These are phyloP conservation scores for Xylaria longipes DNA, from an alignment of 495 filamentous ascomycete genomes.

Conservation along the genomic window DNA sequence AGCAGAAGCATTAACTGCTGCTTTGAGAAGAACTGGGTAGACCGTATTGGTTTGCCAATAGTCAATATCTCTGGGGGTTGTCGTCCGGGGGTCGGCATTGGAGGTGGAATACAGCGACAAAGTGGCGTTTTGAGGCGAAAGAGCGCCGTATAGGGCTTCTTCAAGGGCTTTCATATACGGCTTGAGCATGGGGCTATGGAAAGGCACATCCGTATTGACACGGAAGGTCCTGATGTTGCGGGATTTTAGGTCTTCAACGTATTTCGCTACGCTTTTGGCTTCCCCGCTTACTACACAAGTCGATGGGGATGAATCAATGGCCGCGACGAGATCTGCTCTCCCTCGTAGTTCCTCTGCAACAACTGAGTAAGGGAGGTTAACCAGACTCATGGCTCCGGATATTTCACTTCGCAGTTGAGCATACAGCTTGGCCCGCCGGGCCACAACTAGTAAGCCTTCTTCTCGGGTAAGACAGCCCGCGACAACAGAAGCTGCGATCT, in stretches of 20 bases:
- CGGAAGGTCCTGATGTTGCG: slow-evolving; percentile 30
- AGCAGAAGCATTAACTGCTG: background rate
- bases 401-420: slow-evolving; percentile 39
- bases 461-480: slow-evolving; percentile 41
- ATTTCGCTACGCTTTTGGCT: slow-evolving; percentile 32
- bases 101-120: slow-evolving; percentile 49
- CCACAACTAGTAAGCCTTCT: slow-evolving; percentile 29
- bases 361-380: slow-evolving; percentile 39
- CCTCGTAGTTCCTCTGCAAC: slow-evolving; percentile 33
- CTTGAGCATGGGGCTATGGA: slow-evolving; percentile 33
- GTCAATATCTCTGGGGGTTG: slow-evolving; percentile 30
- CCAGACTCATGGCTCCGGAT: slow-evolving; percentile 45
- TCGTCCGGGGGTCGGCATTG: slow-evolving; percentile 31
- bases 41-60: slow-evolving; percentile 33
- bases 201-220: slow-evolving; percentile 11
- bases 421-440: slow-evolving; percentile 29
- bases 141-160: slow-evolving; percentile 25
- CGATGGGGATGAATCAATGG: slow-evolving; percentile 52
- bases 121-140: background rate
- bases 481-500: slow-evolving; percentile 58
- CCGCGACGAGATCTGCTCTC: slow-evolving; percentile 36
- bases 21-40: background rate
- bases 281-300: slow-evolving; percentile 52
- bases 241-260: slow-evolving; percentile 38
- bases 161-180: slow-evolving; percentile 35